A percentile compares a stretch with the other conserved stretches of the same genome.
Evolutionary conservation across 73 alveolate species (phyloP).

Genomic region (Stentor roeselii): DNA sequence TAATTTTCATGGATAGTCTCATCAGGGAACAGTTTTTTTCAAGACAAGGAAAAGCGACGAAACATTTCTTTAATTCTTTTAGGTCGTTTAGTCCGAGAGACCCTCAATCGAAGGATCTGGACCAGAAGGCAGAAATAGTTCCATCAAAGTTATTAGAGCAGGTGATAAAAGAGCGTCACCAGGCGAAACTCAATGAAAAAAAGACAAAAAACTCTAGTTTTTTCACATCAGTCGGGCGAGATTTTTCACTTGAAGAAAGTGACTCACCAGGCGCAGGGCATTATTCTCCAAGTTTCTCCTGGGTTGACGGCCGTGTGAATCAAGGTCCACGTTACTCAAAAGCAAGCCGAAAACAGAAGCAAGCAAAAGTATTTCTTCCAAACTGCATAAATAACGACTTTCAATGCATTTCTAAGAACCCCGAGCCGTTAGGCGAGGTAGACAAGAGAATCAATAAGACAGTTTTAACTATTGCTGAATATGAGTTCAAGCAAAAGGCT

Average conservation of each 20-base stretch:
- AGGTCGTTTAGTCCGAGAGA: background rate
- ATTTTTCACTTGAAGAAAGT: background rate
- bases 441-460: background rate
- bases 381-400: background rate
- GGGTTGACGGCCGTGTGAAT: background rate
- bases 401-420: background rate
- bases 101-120: background rate
- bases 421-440: background rate
- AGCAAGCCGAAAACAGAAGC: background rate
- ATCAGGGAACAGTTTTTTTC: background rate
- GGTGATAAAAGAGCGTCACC: background rate
- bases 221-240: background rate
- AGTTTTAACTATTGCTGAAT: background rate
- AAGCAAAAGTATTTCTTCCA: background rate
- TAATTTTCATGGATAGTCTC: background rate
- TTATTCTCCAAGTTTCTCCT: background rate
- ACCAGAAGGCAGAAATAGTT: background rate
- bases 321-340: background rate
- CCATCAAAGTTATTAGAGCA: background rate
- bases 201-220: background rate
- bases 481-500: background rate
- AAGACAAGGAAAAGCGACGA: background rate
- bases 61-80: background rate
- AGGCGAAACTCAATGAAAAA: background rate
- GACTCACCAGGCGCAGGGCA: slow-evolving; percentile 3